Conservation (phyloP, 2,329 filamentous ascomycete genomes). For the Calycina herbarum region DNA sequence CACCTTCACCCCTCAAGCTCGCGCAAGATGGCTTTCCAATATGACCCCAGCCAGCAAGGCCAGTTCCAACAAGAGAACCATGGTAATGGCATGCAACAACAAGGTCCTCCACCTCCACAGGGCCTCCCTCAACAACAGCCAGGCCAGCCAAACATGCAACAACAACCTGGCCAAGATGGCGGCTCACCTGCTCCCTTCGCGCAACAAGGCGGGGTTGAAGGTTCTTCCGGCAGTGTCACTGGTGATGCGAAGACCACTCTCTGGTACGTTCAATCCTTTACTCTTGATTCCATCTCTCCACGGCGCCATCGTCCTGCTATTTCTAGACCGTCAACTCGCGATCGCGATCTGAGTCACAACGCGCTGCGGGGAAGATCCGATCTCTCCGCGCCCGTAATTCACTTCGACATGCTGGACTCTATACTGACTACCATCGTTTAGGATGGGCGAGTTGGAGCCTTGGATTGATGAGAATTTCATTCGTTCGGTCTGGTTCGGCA, state of each 20-base stretch:
- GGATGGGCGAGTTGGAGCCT: conserved; percentile 98
- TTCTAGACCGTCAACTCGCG: conserved; percentile 41
- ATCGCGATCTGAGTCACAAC: background rate
- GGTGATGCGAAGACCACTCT: conserved; percentile 57
- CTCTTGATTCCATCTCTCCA: background rate
- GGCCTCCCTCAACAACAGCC: conserved; percentile 43
- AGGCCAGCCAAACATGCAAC: conserved; percentile 25
- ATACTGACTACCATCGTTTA: conserved; percentile 41
- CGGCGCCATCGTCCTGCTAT: background rate
- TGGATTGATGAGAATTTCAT: conserved; percentile 99
- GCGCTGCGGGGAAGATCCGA: background rate
- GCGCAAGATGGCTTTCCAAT: conserved; percentile 63
- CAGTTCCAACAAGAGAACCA: conserved; percentile 54
- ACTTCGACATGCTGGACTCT: conserved; percentile 38
- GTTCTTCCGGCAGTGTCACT: conserved; percentile 40
- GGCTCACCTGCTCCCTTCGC: conserved; percentile 51
- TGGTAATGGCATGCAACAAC: conserved; percentile 37
- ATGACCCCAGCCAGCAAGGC: conserved; percentile 61
- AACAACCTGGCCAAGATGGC: conserved; percentile 62
- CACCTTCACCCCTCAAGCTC: conserved; percentile 5
- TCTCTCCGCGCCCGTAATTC: background rate
- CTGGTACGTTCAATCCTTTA: conserved; percentile 43
- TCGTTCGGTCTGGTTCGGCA: conserved; percentile 85
- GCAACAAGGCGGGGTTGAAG: conserved; percentile 41
- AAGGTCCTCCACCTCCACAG: conserved; percentile 47